Percentiles rank a stretch among this genome's conserved stretches.
Conservation (phyloP, 352 stramenopile genomes). For the Heterotrichella gracilis region DNA sequence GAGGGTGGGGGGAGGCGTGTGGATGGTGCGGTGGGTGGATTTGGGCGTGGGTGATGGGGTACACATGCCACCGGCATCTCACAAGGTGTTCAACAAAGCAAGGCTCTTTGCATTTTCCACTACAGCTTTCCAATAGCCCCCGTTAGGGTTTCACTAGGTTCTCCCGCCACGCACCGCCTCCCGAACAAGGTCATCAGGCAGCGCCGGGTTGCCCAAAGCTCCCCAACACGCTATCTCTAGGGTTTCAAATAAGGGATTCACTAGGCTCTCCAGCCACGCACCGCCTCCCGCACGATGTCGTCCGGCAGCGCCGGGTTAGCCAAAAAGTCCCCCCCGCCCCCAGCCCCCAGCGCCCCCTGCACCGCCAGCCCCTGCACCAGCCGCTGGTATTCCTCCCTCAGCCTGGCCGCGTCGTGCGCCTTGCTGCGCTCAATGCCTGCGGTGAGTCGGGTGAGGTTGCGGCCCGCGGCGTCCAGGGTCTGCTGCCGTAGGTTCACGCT, state of each 20-base stretch:
- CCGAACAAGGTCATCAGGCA: constrained; percentile 47
- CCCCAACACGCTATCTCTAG: too few relatives aligned
- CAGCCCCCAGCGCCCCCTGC: constrained; percentile 32
- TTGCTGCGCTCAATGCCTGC: constrained; percentile 30
- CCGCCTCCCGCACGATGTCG: constrained; percentile 20
- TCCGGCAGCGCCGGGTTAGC: constrained; percentile 39
- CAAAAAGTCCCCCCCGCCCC: constrained; percentile 26
- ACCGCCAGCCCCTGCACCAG: constrained; percentile 70
- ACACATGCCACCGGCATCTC: too few relatives aligned
- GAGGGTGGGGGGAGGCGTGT: neutral
- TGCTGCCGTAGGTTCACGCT: constrained; percentile 67
- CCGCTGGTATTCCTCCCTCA: constrained; percentile 68
- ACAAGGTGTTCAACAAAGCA: too few relatives aligned
- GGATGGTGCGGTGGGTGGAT: neutral
- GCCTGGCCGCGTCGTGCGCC: constrained; percentile 41
- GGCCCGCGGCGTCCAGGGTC: constrained; percentile 49
- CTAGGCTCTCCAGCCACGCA: too few relatives aligned
- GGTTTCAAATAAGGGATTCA: too few relatives aligned
- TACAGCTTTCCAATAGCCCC: too few relatives aligned
- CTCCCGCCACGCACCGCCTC: too few relatives aligned
- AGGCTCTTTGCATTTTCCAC: too few relatives aligned
- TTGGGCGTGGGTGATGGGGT: too few relatives aligned
- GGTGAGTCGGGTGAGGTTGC: constrained; percentile 33
- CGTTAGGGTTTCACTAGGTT: too few relatives aligned
- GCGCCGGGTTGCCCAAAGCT: too few relatives aligned